Evolutionary conservation across 805 yeast genomes (phyloP), one percentile per base, ranked within the genome.

Genomic region (Wickerhamiella musiphila): DNA sequence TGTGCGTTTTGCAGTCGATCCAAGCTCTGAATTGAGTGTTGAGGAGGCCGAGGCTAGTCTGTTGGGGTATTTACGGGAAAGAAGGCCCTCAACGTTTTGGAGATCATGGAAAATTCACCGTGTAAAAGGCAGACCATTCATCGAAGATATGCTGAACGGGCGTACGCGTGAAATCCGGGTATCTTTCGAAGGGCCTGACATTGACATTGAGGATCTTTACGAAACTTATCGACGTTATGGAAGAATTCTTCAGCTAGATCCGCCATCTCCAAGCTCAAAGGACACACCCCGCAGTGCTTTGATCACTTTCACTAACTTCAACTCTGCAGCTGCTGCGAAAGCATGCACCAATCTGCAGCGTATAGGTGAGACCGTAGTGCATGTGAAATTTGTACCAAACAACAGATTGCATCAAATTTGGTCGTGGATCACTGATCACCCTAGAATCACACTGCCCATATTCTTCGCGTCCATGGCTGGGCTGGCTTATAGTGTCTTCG

Each of bases 51-150:
- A n/a, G n/a, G n/a, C n/a, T n/a, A n/a, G n/a, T n/a, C n/a, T n/a
- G n/a, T 11, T 19, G 6, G 6, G 14, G n/a, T 28, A 28, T 19
- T 23, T 28, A 9, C 12, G 8, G 6, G 18, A 19, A n/a, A 7
- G 14, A 12, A 10, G 15, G 4, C 29, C 20, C 3, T 18, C 25
- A 16, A 13, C 16, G n/a, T 20, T 16, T 11, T 18, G 16, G 11
- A 12, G 20, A 19, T 5, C 19, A 10, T 35, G 77, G 75, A 2
- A 57, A 59, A 37, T 75, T 66, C 33, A 74, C 63, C 73, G 78
- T 1, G 95, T 90, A 1, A 74, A 77, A 44, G 99, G 99, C 39
- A 61, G 67, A 2, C 98, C 99, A 0, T 86, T 95, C 94, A 77
- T 90, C 38, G 96, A 86, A 56, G 98, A 90, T 50, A 60, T 90